These are phyloP conservation scores for Cicer judaicum DNA, from an alignment of 306 rosid species.

Conservation along the genomic window DNA sequence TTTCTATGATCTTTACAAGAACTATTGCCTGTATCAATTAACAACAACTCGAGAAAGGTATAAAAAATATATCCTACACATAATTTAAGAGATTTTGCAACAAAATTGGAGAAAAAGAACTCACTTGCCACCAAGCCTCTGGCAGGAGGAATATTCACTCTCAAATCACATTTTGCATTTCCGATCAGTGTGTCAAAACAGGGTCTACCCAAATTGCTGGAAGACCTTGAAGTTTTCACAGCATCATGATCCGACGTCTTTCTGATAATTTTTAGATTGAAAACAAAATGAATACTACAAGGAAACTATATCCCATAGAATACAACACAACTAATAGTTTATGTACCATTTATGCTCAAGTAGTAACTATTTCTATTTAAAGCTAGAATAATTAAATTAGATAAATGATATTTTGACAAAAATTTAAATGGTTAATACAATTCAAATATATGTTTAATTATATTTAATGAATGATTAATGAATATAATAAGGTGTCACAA, in stretches of 20 bases:
- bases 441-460: too few species aligned
- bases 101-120: conserved; percentile 37
- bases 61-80: conserved; percentile 28
- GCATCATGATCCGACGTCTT: conserved; percentile 47
- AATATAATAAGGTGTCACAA: too few species aligned
- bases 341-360: background rate
- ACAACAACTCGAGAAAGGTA: conserved; percentile 30
- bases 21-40: conserved; percentile 42
- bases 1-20: conserved; percentile 50
- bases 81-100: conserved; percentile 36
- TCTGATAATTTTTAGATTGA: conserved; percentile 51
- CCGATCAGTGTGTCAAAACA: conserved; percentile 43
- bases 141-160: conserved; percentile 43
- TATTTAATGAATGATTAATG: too few species aligned
- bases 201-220: conserved; percentile 46
- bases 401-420: too few species aligned
- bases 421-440: too few species aligned
- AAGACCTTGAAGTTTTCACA: conserved; percentile 38
- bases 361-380: background rate
- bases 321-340: background rate
- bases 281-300: background rate
- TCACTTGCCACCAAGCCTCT: conserved; percentile 39
- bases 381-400: background rate
- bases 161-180: conserved; percentile 38
- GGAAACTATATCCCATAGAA: background rate